Conservation (phyloP, 192 early-diverging fungal genomes). For the Coemansia sp. region DNA sequence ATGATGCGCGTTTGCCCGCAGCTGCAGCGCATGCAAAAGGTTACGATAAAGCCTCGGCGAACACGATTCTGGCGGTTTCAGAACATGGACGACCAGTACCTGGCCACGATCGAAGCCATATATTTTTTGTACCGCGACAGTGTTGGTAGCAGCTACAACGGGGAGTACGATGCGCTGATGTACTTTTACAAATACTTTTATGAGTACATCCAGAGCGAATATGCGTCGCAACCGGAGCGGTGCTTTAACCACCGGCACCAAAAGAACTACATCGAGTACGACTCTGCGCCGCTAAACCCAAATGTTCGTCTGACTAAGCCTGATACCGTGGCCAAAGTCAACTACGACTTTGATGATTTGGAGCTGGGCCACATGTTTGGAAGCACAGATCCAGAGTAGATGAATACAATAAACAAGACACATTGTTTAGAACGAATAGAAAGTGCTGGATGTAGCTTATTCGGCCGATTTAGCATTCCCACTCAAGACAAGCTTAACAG, state of each 20-base stretch:
- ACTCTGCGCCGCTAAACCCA: slow-evolving; percentile 15
- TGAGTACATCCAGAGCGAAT: slow-evolving; percentile 77
- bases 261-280: slow-evolving; percentile 62
- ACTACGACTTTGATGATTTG: slow-evolving; percentile 41
- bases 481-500: slow-evolving; percentile 51
- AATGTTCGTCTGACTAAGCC: slow-evolving; percentile 15
- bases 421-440: no score
- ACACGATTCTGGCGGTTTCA: slow-evolving; percentile 95
- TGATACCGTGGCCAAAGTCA: slow-evolving; percentile 26
- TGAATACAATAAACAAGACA: not conserved
- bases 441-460: not conserved
- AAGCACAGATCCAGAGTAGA: not conserved
- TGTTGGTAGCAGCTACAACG: slow-evolving; percentile 60
- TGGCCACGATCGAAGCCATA: slow-evolving; percentile 95
- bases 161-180: slow-evolving; percentile 84
- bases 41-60: slow-evolving; percentile 68
- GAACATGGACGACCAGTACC: slow-evolving; percentile 63
- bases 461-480: not conserved
- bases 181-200: slow-evolving; percentile 93
- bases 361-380: slow-evolving; percentile 21
- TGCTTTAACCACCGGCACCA: slow-evolving; percentile 59
- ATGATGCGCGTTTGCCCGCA: slow-evolving; percentile 56
- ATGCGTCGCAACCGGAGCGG: slow-evolving; percentile 61
- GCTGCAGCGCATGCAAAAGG: slow-evolving; percentile 56
- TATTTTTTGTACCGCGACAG: slow-evolving; percentile 92